Base-by-base conservation (phyloP, 129 eudicot genomes). In the Helichrysum umbraculigerum region DNA sequence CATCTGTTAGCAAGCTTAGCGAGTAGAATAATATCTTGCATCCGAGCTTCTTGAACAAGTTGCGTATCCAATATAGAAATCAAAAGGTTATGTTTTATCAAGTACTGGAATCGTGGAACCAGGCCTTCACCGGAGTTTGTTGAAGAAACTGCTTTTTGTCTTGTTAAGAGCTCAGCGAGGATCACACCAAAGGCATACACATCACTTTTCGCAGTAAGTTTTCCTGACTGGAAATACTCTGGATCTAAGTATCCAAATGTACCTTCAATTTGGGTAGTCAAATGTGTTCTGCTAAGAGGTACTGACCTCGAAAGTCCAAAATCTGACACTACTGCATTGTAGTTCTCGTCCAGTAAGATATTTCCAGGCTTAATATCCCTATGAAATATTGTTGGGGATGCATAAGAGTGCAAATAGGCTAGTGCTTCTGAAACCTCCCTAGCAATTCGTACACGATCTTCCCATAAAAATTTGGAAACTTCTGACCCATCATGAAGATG, bases 151-250 rank as follows among this genome's bases (percentile, higher is more conserved):
- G 62, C 47, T 29, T 68, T 83, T 62, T 71, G 30, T 7, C 81
- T 78, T 0, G 87, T 82, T 33, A 86, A 61, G 15, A 83, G 87
- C 68, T 82, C 85, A 0, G 76, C 74, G 29, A 74, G 80, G 33
- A 83, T 74, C 14, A 83, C 83, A 62, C 83, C 86, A 34, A 83
- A 83, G n/a, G 80, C 72, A 58, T 78, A 83, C 50, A 82, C 89
- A 52, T 82, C 86, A 64, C 84, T 85, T 70, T 85, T 85, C 9
- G 69, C 82, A 2, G 86, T 85, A 41, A 86, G 77, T 51, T 75
- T 68, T 3, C 83, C 68, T 0, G 82, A 64, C 34, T 33, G 63
- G 15, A 25, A 25, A 25, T 25, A 25, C 28, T 25, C 1, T 25
- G 28, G 28, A 25, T 25, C 28, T 25, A 25, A 25, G 28, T 25